Evolutionary conservation across 495 filamentous ascomycete species (phyloP).

Genomic region (Tuber melanosporum): DNA sequence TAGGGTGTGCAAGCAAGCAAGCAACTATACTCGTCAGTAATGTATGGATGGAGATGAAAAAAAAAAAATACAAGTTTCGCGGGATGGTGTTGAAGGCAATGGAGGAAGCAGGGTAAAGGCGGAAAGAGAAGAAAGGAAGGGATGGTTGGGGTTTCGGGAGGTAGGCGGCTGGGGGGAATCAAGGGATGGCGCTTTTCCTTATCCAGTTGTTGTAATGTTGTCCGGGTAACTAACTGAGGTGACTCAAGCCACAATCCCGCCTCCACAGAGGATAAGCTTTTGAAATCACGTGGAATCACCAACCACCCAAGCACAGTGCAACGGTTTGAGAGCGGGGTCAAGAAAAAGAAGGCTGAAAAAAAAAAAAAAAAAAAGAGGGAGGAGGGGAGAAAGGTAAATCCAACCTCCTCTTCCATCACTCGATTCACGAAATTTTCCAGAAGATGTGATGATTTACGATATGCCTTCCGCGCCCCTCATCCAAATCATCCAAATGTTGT

Average conservation of each 20-base stretch:
- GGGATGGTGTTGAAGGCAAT: background rate
- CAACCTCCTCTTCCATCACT: background rate
- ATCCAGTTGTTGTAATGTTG: background rate
- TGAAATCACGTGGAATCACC: background rate
- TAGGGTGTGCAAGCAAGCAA: background rate
- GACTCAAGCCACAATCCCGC: background rate
- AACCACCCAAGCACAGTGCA: background rate
- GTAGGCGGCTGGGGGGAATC: background rate
- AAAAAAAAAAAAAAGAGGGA: no score
- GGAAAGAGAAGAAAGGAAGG: background rate
- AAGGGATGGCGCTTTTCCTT: background rate
- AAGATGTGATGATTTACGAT: background rate
- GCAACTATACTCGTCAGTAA: background rate
- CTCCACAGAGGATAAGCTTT: background rate
- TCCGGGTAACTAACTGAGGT: background rate
- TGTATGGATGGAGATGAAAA: background rate
- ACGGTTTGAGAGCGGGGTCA: background rate
- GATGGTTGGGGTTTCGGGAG: background rate
- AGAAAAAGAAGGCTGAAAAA: background rate
- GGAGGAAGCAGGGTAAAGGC: background rate
- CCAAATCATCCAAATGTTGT: conserved; percentile 3
- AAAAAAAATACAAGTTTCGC: background rate
- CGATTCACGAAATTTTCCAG: background rate
- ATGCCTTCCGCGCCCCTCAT: background rate
- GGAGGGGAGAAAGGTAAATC: background rate